Conservation (phyloP, 345 rosid species). For the Viola odorata region DNA sequence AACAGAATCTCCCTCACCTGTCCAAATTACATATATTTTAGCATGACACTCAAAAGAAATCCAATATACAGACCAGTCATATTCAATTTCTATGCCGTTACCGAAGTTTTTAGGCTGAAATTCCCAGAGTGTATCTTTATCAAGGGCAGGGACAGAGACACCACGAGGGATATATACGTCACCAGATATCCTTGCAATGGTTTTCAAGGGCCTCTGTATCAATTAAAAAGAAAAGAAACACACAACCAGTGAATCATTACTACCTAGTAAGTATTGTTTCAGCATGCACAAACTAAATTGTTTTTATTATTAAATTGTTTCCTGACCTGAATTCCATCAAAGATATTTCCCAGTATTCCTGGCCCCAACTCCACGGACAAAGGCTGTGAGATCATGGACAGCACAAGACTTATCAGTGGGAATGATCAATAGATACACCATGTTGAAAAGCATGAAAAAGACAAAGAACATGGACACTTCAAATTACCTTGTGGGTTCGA, state of each 20-base stretch:
- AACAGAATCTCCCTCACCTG: slow-evolving; percentile 94
- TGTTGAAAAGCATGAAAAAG: neutral
- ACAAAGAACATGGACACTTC: neutral
- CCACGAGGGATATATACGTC: slow-evolving; percentile 99
- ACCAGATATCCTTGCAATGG: slow-evolving; percentile 87
- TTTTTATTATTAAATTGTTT: too few species aligned
- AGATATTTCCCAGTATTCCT: slow-evolving; percentile 95
- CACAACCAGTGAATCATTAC: neutral
- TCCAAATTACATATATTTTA: slow-evolving; percentile 14
- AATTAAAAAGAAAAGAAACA: slow-evolving; percentile 1
- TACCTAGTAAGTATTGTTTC: too few species aligned
- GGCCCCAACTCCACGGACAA: slow-evolving; percentile 98
- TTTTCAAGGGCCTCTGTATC: slow-evolving; percentile 91
- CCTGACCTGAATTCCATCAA: slow-evolving; percentile 97
- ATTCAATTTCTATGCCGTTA: slow-evolving; percentile 19
- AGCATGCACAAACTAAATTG: too few species aligned
- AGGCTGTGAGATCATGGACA: slow-evolving; percentile 58
- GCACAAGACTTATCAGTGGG: slow-evolving; percentile 12
- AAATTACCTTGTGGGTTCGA: slow-evolving; percentile 74
- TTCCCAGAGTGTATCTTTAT: slow-evolving; percentile 90
- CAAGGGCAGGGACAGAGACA: slow-evolving; percentile 96
- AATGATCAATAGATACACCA: neutral
- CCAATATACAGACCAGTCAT: neutral
- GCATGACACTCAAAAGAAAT: slow-evolving; percentile 4
- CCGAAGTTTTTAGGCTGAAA: slow-evolving; percentile 89